Conservation (phyloP, 192 early-diverging fungal species). For the Coemansia sp. region DNA sequence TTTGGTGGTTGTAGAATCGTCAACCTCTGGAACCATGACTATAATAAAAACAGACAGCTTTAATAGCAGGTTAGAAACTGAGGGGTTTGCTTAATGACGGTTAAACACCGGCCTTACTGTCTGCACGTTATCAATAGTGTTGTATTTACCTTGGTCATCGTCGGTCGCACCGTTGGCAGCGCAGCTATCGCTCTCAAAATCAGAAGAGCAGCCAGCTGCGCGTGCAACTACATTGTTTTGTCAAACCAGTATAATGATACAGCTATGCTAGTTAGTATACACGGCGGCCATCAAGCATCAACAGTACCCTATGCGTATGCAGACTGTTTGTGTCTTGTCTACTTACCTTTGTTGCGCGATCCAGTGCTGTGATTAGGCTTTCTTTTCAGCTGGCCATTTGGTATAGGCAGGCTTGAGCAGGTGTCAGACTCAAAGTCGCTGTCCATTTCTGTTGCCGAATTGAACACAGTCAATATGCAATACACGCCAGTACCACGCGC, state of each 20-base stretch:
- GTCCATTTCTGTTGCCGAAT: background rate
- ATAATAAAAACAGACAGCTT: background rate
- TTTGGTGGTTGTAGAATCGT: background rate
- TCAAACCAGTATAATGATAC: background rate
- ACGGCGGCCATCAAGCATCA: too few species aligned
- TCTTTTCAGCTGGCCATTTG: conserved; percentile 5
- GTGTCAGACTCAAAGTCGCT: conserved; percentile 24
- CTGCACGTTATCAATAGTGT: background rate
- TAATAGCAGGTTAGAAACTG: background rate
- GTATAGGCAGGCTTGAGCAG: background rate
- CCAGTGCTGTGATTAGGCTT: conserved; percentile 14
- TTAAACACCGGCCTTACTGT: background rate
- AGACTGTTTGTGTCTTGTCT: background rate
- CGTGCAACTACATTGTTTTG: background rate
- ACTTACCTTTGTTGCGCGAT: conserved; percentile 25
- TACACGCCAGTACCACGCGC: too few species aligned
- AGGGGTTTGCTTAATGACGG: background rate
- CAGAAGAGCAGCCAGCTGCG: background rate
- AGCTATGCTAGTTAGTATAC: background rate
- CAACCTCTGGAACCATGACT: background rate
- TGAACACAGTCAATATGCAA: too few species aligned
- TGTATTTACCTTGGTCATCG: background rate
- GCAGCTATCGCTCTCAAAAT: background rate
- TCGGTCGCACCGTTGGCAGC: too few species aligned
- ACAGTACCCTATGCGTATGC: background rate